A percentile compares a stretch with the other conserved stretches of the same genome.
Evolutionary conservation across 345 rosid species (phyloP).

Genomic region (Citrus hindsii): DNA sequence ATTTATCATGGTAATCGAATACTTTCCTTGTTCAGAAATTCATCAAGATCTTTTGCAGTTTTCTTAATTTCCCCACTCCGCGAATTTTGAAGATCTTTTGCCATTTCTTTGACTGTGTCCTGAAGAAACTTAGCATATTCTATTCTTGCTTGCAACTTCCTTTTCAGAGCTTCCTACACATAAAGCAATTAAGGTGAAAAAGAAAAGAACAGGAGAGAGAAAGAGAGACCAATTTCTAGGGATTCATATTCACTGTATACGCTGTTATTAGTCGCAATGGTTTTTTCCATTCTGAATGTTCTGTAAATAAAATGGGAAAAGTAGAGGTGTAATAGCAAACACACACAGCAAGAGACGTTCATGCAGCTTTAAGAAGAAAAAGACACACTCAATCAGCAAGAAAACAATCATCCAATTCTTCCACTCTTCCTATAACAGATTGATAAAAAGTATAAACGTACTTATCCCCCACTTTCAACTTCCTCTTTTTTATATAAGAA

Average conservation of each 20-base stretch:
- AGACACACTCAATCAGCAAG: neutral
- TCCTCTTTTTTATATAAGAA: neutral
- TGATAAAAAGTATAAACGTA: neutral
- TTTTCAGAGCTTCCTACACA: slow-evolving; percentile 68
- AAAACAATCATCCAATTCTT: neutral
- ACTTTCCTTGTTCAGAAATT: slow-evolving; percentile 52
- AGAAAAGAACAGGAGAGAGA: neutral
- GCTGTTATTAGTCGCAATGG: neutral
- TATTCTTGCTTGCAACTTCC: slow-evolving; percentile 60
- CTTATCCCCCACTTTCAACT: neutral
- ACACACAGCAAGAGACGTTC: neutral
- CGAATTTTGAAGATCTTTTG: slow-evolving; percentile 80
- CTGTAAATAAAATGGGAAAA: neutral
- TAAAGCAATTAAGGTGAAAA: neutral
- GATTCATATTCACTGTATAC: neutral
- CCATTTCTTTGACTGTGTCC: slow-evolving; percentile 91
- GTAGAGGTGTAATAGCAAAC: neutral
- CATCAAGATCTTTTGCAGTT: slow-evolving; percentile 74
- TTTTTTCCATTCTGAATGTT: neutral
- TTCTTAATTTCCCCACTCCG: slow-evolving; percentile 64
- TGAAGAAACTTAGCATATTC: slow-evolving; percentile 81
- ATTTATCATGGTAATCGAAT: neutral
- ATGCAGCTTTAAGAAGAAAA: neutral
- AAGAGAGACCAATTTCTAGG: neutral
- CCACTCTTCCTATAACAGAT: neutral